phyloP scores from a whole-genome alignment of 2,329 filamentous ascomycete genomes.

The Pestalotiopsis sp. region DNA sequence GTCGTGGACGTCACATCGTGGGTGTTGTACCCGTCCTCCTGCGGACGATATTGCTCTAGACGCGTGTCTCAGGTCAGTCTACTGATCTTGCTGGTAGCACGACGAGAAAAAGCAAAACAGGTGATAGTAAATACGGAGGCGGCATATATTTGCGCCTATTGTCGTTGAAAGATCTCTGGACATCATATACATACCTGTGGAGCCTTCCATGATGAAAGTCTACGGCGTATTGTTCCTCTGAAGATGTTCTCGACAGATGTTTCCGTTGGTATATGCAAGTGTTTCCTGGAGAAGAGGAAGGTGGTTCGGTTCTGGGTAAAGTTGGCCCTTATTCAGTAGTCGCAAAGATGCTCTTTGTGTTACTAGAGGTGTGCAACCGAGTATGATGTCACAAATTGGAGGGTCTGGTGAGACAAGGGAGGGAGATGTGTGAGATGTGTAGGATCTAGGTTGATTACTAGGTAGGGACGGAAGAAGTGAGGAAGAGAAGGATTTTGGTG shows the following conservation, averaged over 20 bases:
- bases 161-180: background rate
- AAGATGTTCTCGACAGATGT: background rate
- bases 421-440: background rate
- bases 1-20: background rate
- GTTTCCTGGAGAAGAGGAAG: background rate
- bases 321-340: background rate
- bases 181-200: background rate
- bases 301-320: background rate
- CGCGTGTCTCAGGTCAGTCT: background rate
- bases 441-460: background rate
- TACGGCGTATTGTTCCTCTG: background rate
- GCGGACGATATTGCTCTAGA: conserved; percentile 8
- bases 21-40: background rate
- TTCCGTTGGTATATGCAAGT: background rate
- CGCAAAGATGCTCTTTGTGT: background rate
- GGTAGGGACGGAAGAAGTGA: background rate
- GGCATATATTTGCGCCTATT: background rate
- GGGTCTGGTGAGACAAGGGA: background rate
- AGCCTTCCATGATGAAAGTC: conserved; percentile 2
- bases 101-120: background rate
- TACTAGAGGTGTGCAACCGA: background rate
- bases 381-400: background rate
- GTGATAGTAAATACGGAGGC: background rate
- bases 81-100: background rate
- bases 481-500: background rate